Conservation (phyloP, 2,329 filamentous ascomycete genomes). For the Colletotrichum sp. region DNA sequence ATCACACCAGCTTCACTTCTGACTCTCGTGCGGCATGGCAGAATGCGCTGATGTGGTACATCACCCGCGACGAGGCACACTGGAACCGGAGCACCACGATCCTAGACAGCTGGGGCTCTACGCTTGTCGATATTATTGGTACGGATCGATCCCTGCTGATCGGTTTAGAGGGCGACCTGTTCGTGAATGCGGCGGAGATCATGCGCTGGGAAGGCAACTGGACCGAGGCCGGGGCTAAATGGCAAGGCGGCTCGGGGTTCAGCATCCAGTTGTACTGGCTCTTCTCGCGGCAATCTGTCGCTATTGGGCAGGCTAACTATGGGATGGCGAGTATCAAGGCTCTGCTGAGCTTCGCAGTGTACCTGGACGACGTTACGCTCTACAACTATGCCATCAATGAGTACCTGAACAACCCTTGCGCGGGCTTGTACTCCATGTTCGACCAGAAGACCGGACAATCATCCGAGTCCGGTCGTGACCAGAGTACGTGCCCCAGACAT, state of each 20-base stretch:
- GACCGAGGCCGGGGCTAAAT: constrained; percentile 37
- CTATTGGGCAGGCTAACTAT: constrained; percentile 47
- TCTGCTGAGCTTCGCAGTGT: constrained; percentile 42
- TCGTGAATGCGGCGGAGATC: constrained; percentile 48
- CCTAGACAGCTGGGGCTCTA: constrained; percentile 39
- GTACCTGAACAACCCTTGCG: constrained; percentile 40
- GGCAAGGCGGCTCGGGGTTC: constrained; percentile 40
- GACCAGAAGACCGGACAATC: constrained; percentile 37
- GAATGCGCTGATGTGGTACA: constrained; percentile 48
- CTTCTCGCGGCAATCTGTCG: constrained; percentile 40
- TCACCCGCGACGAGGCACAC: constrained; percentile 39
- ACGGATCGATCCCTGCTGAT: constrained; percentile 40
- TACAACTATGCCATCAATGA: constrained; percentile 45
- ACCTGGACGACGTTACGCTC: constrained; percentile 42
- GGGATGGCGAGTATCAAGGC: constrained; percentile 45
- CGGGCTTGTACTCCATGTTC: constrained; percentile 34
- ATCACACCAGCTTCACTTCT: constrained; percentile 39
- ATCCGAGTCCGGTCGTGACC: constrained; percentile 42
- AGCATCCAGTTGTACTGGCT: constrained; percentile 45
- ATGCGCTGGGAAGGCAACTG: constrained; percentile 48
- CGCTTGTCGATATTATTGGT: constrained; percentile 36
- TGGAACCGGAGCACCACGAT: constrained; percentile 38
- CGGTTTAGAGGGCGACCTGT: constrained; percentile 41
- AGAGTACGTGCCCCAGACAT: constrained; percentile 16
- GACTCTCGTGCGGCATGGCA: constrained; percentile 44